Conservation (phyloP, 2,329 filamentous ascomycete species). For the Cadophora sp. region DNA sequence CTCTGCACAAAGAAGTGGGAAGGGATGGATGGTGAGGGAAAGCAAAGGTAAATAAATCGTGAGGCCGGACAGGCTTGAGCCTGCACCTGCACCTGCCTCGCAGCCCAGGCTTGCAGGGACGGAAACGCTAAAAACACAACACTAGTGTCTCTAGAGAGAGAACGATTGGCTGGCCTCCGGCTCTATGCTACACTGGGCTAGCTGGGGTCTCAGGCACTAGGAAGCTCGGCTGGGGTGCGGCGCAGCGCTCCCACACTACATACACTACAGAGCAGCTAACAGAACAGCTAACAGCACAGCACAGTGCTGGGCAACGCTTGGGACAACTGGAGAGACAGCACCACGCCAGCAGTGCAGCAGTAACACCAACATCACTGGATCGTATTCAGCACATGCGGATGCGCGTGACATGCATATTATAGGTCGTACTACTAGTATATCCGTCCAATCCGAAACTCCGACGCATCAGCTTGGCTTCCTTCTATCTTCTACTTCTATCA, state of each 20-base stretch:
- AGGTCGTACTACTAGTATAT: background rate
- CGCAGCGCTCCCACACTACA: too few relatives aligned
- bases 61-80: background rate
- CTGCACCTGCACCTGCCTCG: background rate
- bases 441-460: background rate
- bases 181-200: background rate
- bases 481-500: background rate
- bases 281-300: too few relatives aligned
- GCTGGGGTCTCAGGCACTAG: background rate
- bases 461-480: background rate
- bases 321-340: background rate
- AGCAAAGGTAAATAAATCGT: constrained; percentile 17
- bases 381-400: background rate
- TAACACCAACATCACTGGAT: background rate
- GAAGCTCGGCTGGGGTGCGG: background rate
- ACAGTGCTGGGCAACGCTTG: background rate
- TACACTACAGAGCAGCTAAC: too few relatives aligned
- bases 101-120: constrained; percentile 14
- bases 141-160: background rate
- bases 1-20: background rate
- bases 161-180: background rate
- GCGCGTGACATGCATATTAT: constrained; percentile 3
- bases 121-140: constrained; percentile 4
- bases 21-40: background rate
- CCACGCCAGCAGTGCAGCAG: background rate